Evolutionary conservation across 768 basidiomycete genomes (phyloP), one percentile per base, ranked within the genome.

Genomic region (Galerina marginata): DNA sequence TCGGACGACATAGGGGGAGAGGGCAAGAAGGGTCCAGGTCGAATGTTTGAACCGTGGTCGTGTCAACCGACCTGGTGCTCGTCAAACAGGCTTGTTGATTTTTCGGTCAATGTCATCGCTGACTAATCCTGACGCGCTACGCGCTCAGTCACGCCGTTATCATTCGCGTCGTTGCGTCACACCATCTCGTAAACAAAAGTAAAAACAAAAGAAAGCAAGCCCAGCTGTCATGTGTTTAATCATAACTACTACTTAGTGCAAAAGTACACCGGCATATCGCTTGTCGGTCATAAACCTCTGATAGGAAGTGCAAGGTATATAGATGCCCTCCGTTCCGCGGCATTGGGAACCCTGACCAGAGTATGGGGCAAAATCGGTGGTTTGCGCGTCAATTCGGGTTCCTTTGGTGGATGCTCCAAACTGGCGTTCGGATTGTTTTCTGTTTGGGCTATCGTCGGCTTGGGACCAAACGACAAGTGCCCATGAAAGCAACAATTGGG

Each of bases 301-400:
- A 62, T 11, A 49, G 66, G 40, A 65, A 70, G 48, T 51, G 66
- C 58, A 81, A 68, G 62, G 64, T 68, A 62, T 46, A 86, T 82
- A 15, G 74, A 79, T 6, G 73, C 71, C 47, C 78, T 75, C 50
- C 79, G 75, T 64, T 86, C 83, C 51, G 76, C 73, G 38, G 78
- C 78, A 54, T 82, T 81, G 20, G 85, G 85, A 45, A 86, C 63
- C 49, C 81, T 77, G 50, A 85, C 74, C 10, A 84, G 78, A 16
- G 78, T 75, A 47, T 74, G 72, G 33, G 79, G 67, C 25, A 63
- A 47, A 42, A 55, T 56, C 26, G 65, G 61, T 23, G 61, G 69
- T 6, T n/a, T 48, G 36, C 62, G 64, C 37, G 56, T 54, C 14
- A 16, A 57, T 42, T 60, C 60, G 9, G 20, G 39, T 61, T 56